Percentiles rank a stretch among this genome's conserved stretches.
Evolutionary conservation across 345 rosid species (phyloP).

Genomic region (Populus nigra): DNA sequence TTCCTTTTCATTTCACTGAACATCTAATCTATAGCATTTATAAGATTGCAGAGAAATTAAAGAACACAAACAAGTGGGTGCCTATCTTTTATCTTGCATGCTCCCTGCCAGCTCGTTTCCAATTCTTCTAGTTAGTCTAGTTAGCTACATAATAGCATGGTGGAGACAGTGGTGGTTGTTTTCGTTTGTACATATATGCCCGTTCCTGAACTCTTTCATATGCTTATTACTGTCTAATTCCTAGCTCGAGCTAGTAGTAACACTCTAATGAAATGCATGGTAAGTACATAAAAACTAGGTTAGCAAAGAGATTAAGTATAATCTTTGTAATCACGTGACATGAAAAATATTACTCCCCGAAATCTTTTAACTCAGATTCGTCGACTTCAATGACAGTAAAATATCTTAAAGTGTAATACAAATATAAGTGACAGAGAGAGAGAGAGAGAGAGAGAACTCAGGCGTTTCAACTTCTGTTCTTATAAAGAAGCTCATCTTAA

Average conservation of each 20-base stretch:
- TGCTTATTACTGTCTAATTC: background rate
- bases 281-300: background rate
- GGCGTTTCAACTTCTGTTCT: slow-evolving; percentile 8
- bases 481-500: slow-evolving; percentile 11
- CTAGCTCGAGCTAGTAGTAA: background rate
- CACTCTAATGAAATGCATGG: background rate
- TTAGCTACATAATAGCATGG: too few species aligned
- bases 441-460: background rate
- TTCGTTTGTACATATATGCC: background rate
- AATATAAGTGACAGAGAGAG: background rate
- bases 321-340: background rate
- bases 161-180: background rate
- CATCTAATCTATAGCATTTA: background rate
- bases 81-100: background rate
- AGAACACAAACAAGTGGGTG: background rate
- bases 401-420: background rate
- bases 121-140: background rate
- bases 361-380: background rate
- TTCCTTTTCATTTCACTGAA: background rate
- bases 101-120: background rate
- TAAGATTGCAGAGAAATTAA: background rate
- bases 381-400: background rate
- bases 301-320: background rate
- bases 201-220: background rate
- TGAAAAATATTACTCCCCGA: background rate